Evolutionary conservation across 352 stramenopile species (phyloP), one percentile per base, ranked within the genome.

Genomic region (Globisporangium polare): DNA sequence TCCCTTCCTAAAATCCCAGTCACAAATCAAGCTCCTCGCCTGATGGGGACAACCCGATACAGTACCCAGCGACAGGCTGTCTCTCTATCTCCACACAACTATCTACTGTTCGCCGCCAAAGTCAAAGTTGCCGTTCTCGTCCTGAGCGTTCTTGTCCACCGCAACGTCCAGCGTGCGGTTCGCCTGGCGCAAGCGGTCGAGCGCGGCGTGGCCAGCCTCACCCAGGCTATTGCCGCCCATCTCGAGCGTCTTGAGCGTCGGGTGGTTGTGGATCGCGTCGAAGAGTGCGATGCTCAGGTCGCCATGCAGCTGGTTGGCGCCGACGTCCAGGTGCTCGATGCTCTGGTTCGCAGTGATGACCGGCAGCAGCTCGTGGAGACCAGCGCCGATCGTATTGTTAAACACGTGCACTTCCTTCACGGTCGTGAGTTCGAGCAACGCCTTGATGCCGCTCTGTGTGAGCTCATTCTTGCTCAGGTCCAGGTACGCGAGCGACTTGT

Each of bases 161-260:
- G 83, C 85, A 33, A 94, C 79, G 66, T 94, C 85, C 6, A 94
- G 68, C 4, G 37, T 49, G 7, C 54, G 75, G 63, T 92, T 94
- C 0, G 69, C 78, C 3, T 66, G 62, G 18, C 79, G 81, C 52
- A 94, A 68, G 29, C 58, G 67, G 33, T 92, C 80, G 17, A 94
- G 75, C 45, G 85, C 85, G 0, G 66, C 71, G 47, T 86, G 80
- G 26, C 85, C 85, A 13, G 75, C 67, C 55, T 90, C 75, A 8
- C 83, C 85, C 1, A 94, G 67, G 26, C 78, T 89, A 67, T 94
- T 94, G 64, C 85, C 85, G 63, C 85, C 85, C 77, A 94, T 89
- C 56, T 94, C 85, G 15, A 92, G 76, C 26, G 85, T 94, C 65
- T 77, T 77, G n/a, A 94, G 75, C 29, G 79, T 78, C 43, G 75